phyloP scores from a whole-genome alignment of 306 rosid species.

The Vigna nakashimae region DNA sequence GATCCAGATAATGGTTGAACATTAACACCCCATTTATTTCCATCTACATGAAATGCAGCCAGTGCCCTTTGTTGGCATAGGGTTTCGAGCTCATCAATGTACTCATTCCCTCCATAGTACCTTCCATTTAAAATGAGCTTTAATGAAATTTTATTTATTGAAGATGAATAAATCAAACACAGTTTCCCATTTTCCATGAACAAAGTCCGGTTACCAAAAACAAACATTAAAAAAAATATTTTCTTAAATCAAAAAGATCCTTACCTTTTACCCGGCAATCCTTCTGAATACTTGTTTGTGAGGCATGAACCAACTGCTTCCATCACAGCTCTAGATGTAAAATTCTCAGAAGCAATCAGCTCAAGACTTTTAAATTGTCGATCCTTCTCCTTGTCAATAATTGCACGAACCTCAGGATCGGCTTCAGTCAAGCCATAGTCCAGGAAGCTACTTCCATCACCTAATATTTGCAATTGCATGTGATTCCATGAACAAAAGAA shows the following conservation, averaged over 20 bases:
- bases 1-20: conserved; percentile 97
- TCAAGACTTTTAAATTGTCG: conserved; percentile 91
- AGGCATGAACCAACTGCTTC: conserved; percentile 98
- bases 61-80: conserved; percentile 91
- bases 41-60: conserved; percentile 80
- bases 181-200: not conserved
- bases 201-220: not conserved
- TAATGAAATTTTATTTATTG: not conserved
- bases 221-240: not conserved
- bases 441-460: conserved; percentile 60
- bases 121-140: conserved; percentile 43
- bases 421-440: conserved; percentile 79
- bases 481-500: conserved; percentile 13
- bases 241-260: not conserved
- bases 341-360: conserved; percentile 98
- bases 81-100: conserved; percentile 90
- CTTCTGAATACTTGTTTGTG: conserved; percentile 95
- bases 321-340: conserved; percentile 94
- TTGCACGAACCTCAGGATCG: conserved; percentile 79
- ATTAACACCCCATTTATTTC: conserved; percentile 89
- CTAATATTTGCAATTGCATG: conserved; percentile 46
- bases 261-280: conserved; percentile 96
- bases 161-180: not conserved
- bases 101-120: conserved; percentile 97
- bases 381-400: conserved; percentile 76